Evolutionary conservation across 2,329 filamentous ascomycete genomes (phyloP), one percentile per base, ranked within the genome.

Genomic region (Periconia sp.): DNA sequence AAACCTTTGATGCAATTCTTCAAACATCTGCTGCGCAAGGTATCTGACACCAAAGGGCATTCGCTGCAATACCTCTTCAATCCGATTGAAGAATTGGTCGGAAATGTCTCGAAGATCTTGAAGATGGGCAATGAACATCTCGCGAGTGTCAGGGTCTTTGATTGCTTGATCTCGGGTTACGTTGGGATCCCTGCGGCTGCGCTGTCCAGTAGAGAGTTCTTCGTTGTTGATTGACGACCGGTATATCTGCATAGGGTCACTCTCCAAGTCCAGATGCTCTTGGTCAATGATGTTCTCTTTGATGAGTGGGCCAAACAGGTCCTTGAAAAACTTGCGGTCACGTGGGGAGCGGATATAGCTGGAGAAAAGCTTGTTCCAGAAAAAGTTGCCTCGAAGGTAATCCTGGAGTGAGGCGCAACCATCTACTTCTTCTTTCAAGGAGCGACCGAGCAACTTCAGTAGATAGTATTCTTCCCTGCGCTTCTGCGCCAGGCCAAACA

Each of bases 401-500:
- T 97, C 94, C 64, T 95, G 89, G 1, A 97, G 74, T 0, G 84
- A 85, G 41, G 78, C 77, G 61, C 87, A 88, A 37, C 82, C 81
- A 41, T 94, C 89, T 40, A 97, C 83, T 66, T 97, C 93, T 72
- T 97, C 92, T 55, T 87, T 86, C 49, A 93, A 87, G 1, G 92
- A 92, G 48, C 89, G 83, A 15, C 88, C 82, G 52, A 99, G 87
- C 19, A 97, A 81, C 76, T 96, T 97, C 56, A 99, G 79, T 6
- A 99, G 81, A 73, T 97, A 96, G 76, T 97, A 99, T 70, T 99
- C 94, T 73, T 99, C 94, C 70, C 94, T 83, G 58, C 92, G 85
- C 79, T 97, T 99, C 73, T 99, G 94, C 1, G 94, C 93, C 69
- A 97, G 96, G 19, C 94, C 95, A 67, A 97, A 99, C 33, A 97